phyloP scores from a whole-genome alignment of 2,329 filamentous ascomycete genomes.

The Alternaria hordeiaustralica region DNA sequence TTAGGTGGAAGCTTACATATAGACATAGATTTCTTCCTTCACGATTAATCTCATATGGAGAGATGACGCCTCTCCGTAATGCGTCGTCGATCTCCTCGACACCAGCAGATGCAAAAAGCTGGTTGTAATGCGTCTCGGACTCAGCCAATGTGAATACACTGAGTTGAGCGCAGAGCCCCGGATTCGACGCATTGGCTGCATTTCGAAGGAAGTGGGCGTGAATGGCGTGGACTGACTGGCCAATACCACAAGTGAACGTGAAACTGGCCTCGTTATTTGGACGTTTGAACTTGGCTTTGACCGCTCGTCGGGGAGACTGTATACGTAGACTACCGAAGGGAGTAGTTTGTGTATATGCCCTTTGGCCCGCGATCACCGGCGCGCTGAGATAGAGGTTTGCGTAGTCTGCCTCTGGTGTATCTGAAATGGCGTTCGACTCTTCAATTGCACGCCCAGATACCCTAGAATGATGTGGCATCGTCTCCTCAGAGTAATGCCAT shows the following conservation, averaged over 20 bases:
- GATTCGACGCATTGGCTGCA: background rate
- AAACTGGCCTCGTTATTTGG: background rate
- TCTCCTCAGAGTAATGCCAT: slow-evolving; percentile 5
- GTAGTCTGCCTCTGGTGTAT: background rate
- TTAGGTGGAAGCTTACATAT: background rate
- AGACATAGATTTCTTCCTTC: slow-evolving; percentile 10
- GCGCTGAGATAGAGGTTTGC: background rate
- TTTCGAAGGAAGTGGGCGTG: slow-evolving; percentile 5
- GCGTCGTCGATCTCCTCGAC: slow-evolving; percentile 17
- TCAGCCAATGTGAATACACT: slow-evolving; percentile 5
- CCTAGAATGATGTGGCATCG: background rate
- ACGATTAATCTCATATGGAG: slow-evolving; percentile 12
- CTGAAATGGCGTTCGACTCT: background rate
- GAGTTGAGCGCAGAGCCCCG: slow-evolving; percentile 4
- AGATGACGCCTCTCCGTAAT: slow-evolving; percentile 14
- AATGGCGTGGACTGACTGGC: background rate
- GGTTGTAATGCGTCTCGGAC: background rate
- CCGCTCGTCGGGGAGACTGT: background rate
- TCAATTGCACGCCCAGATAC: background rate
- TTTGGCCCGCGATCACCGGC: background rate
- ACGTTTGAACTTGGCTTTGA: background rate
- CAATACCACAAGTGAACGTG: slow-evolving; percentile 7
- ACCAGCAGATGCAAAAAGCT: slow-evolving; percentile 6
- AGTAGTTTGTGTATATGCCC: slow-evolving; percentile 1
- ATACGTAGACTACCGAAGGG: slow-evolving; percentile 5